phyloP scores from a whole-genome alignment of 257 asterid genomes.

The Solanum microdontum region DNA sequence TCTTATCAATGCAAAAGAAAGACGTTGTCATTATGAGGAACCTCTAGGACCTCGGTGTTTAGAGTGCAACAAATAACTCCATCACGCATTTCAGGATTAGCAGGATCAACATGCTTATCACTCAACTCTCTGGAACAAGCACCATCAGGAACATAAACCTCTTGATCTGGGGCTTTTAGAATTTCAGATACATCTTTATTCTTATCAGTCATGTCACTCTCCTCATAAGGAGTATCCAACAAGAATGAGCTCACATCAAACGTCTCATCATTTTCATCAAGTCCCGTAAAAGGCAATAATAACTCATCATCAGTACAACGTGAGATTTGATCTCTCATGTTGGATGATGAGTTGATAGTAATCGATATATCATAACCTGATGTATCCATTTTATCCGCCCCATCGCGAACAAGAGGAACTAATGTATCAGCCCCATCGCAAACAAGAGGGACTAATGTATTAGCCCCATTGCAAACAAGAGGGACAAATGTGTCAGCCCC shows the following conservation, averaged over 20 bases:
- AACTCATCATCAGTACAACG: neutral
- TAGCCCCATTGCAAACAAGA: too few relatives aligned
- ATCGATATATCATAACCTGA: slow-evolving; percentile 1
- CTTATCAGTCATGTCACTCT: slow-evolving; percentile 6
- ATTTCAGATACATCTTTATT: slow-evolving; percentile 6
- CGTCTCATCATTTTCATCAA: slow-evolving; percentile 21
- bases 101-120: neutral
- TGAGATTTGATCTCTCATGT: slow-evolving; percentile 10
- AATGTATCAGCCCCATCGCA: too few relatives aligned
- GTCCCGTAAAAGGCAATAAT: slow-evolving; percentile 6
- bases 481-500: too few relatives aligned
- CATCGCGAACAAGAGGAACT: neutral
- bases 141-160: neutral
- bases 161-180: slow-evolving; percentile 11
- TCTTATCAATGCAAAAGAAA: slow-evolving; percentile 13
- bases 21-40: slow-evolving; percentile 72
- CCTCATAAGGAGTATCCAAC: slow-evolving; percentile 31
- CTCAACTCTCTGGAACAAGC: neutral
- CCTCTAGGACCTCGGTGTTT: slow-evolving; percentile 47
- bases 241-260: slow-evolving; percentile 41
- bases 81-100: slow-evolving; percentile 37
- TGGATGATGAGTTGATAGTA: slow-evolving; percentile 4
- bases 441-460: too few relatives aligned
- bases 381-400: neutral
- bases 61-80: slow-evolving; percentile 61